Evolutionary conservation across 192 early-diverging fungal species (phyloP).

Genomic region (Coemansia sp.): DNA sequence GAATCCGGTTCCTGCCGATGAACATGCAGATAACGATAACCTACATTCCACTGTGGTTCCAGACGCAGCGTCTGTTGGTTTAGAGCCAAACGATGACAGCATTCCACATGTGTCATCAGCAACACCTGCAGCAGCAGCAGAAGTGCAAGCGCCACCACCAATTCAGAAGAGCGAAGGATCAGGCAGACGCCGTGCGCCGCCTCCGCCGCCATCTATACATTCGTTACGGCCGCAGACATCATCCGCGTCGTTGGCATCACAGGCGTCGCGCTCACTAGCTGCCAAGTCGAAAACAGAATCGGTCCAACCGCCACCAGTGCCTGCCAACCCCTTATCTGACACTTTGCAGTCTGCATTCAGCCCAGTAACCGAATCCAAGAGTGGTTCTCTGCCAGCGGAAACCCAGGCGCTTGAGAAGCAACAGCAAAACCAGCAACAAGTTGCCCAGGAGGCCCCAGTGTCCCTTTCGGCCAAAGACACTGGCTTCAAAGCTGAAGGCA

Average conservation of each 20-base stretch:
- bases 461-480: too few relatives aligned
- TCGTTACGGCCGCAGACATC: background rate
- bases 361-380: background rate
- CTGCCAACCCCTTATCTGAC: too few relatives aligned
- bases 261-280: background rate
- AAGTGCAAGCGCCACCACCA: background rate
- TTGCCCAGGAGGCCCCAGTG: too few relatives aligned
- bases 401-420: background rate
- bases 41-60: background rate
- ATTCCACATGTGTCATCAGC: background rate
- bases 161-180: slow-evolving; percentile 24
- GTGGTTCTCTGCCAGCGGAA: background rate
- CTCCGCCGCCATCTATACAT: slow-evolving; percentile 25
- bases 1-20: background rate
- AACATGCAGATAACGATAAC: background rate
- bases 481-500: background rate
- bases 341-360: background rate
- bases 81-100: background rate
- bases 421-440: background rate
- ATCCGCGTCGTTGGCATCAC: background rate
- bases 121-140: background rate
- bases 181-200: slow-evolving; percentile 48
- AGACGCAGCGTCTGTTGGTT: background rate
- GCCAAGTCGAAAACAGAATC: background rate
- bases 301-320: too few relatives aligned